Evolutionary conservation across 805 yeast genomes (phyloP), one percentile per base, ranked within the genome.

Genomic region (Saccharomyces jurei): DNA sequence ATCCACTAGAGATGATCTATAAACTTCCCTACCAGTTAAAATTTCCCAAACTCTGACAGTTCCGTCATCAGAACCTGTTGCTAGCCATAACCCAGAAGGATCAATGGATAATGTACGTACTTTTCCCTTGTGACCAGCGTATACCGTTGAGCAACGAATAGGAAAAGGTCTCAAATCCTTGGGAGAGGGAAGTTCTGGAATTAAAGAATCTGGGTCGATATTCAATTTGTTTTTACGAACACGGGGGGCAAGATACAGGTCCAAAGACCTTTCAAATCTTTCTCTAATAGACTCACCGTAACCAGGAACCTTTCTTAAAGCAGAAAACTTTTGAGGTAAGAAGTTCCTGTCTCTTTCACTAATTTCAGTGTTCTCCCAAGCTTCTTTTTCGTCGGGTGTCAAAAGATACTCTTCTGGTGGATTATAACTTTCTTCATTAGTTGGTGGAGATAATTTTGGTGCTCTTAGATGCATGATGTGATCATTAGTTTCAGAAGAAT

Each of bases 21-120:
- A 88, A 51, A 92, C 88, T 75, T 92, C 95, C 72, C 99, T 84
- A 49, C 99, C 99, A 4, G 97, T 89, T 56, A 90, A 74, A 21
- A 90, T 84, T 74, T 94, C 99, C 98, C 99, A 94, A n/a, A 94
- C 79, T 62, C 97, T 81, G 6, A 94, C 91, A 17, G 91, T 81
- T 53, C 98, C 98, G 69, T 94, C 99, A 69, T 94, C 98, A 17
- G 96, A 87, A 55, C 97, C 99, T 3, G 99, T 94, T 22, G 99
- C 99, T 54, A 94, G 76, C 94, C 96, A 94, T 63, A 86, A 77
- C 4, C 99, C 99, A 31, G 83, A 77, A 51, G 96, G 96, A 68
- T 92, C 96, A 50, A 92, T 80, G 8, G 91, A 81, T 29, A 94
- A 66, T 1, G 92, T 78, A 70, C 99, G 84, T 50, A 94, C 84